Conservation (phyloP, 2,329 filamentous ascomycete genomes). For the Ramichloridium luteum region DNA sequence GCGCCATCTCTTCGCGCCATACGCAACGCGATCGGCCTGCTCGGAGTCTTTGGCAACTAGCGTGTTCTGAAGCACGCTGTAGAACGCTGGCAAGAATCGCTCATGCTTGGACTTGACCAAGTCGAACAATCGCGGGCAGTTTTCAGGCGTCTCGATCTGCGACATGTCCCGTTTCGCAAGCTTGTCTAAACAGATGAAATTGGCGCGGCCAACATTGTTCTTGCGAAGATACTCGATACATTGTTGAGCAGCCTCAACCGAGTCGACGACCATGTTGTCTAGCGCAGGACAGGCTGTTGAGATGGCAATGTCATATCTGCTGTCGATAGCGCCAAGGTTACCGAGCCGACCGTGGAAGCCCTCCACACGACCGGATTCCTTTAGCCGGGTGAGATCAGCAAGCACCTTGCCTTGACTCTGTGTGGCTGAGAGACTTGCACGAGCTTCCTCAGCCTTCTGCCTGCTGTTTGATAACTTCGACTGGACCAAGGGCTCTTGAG, state of each 20-base stretch:
- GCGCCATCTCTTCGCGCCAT: slow-evolving; percentile 84
- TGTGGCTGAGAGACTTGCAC: slow-evolving; percentile 75
- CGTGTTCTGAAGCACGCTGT: slow-evolving; percentile 88
- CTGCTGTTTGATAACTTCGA: slow-evolving; percentile 77
- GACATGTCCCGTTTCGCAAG: slow-evolving; percentile 66
- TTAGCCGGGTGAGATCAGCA: slow-evolving; percentile 82
- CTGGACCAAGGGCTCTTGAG: slow-evolving; percentile 71
- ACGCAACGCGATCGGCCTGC: slow-evolving; percentile 96
- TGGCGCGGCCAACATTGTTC: slow-evolving; percentile 90
- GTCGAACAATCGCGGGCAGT: slow-evolving; percentile 85
- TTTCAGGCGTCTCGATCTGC: slow-evolving; percentile 75
- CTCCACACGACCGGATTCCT: slow-evolving; percentile 90
- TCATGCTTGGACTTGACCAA: slow-evolving; percentile 81
- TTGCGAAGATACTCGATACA: slow-evolving; percentile 97
- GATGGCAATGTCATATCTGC: slow-evolving; percentile 93
- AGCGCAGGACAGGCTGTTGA: slow-evolving; percentile 86
- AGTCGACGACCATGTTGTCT: slow-evolving; percentile 94
- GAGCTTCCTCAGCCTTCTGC: slow-evolving; percentile 92
- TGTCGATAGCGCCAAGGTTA: slow-evolving; percentile 85
- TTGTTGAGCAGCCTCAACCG: slow-evolving; percentile 89
- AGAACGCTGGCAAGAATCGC: slow-evolving; percentile 81
- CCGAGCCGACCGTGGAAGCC: slow-evolving; percentile 93
- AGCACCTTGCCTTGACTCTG: slow-evolving; percentile 80
- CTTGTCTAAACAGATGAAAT: slow-evolving; percentile 92
- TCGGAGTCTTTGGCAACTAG: slow-evolving; percentile 82